Percentiles rank a stretch among this genome's conserved stretches.
Conservation (phyloP, 1,284 basidiomycete genomes). For the Volvariella volvacea region DNA sequence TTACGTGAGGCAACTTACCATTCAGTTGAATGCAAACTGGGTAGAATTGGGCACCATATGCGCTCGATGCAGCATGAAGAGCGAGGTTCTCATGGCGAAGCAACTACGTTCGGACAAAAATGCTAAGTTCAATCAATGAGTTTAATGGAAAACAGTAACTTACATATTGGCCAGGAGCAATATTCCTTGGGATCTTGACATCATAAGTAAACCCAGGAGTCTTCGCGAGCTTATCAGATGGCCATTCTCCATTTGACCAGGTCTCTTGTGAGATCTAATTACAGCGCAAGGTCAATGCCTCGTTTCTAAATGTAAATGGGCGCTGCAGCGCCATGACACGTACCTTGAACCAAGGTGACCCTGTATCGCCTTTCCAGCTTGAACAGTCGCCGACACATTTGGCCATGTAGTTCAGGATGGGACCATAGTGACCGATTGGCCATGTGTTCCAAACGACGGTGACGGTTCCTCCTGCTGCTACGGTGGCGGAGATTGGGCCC, state of each 20-base stretch:
- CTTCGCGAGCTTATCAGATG: constrained; percentile 26
- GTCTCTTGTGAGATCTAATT: constrained; percentile 25
- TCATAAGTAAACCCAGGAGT: constrained; percentile 22
- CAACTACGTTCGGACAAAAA: constrained; percentile 13
- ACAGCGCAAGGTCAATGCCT: neutral
- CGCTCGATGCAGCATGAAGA: constrained; percentile 22
- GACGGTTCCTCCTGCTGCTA: constrained; percentile 25
- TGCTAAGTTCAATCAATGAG: neutral
- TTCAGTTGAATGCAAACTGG: constrained; percentile 25
- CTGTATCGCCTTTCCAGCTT: constrained; percentile 25
- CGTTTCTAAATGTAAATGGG: neutral
- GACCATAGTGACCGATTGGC: constrained; percentile 27
- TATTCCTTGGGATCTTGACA: constrained; percentile 28
- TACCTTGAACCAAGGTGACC: constrained; percentile 31
- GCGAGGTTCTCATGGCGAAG: constrained; percentile 30
- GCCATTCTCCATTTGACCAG: constrained; percentile 26
- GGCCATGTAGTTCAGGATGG: constrained; percentile 31
- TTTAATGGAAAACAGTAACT: constrained; percentile 8
- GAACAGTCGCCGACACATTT: constrained; percentile 25
- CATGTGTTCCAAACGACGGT: constrained; percentile 29
- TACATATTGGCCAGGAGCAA: constrained; percentile 25
- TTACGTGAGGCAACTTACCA: no score
- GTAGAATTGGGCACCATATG: constrained; percentile 29
- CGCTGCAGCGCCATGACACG: no score
- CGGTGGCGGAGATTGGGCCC: constrained; percentile 26